Evolutionary conservation across 2,329 filamentous ascomycete genomes (phyloP), one percentile per base, ranked within the genome.

Genomic region (Fusarium nodosum): DNA sequence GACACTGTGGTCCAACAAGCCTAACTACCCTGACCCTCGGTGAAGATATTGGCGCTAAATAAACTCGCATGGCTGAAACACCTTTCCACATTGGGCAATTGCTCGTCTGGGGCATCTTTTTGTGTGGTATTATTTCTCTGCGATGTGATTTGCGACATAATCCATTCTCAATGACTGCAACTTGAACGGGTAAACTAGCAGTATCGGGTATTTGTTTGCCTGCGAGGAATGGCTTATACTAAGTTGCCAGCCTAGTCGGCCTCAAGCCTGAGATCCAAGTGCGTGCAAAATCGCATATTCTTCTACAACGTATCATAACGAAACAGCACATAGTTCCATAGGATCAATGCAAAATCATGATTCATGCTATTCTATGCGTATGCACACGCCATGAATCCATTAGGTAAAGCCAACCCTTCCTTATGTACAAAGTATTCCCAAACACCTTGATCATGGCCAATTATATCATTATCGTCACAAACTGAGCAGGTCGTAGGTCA

Each of bases 21-120:
- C 47, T 20, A 51, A 38, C 30, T 54, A 41, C 44, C 31, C 45
- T 61, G 33, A 48, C 46, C 38, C 41, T 62, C 33, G 51, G 53
- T 57, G 36, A 63, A 31, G 26, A 31, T 46, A n/a, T 45, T 45
- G 24, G 56, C 57, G 66, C 66, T 56, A 69, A 52, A 51, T 64
- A 38, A 48, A 52, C 54, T 38, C 28, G 24, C 48, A 56, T 34
- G 42, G 50, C 33, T 48, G 22, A 53, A 44, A 53, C 69, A 59
- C 72, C 56, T 68, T 60, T 52, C 69, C 68, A 24, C 24, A 68
- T 60, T 36, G 8, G 54, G 72, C 33, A 74, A 74, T 65, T 48
- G 65, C 67, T 74, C 72, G 65, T 69, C 41, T 69, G 67, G 41
- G 66, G 13, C 56, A 42, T 52, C 8, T 31, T n/a, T 55, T 20